Evolutionary conservation across 371 early-diverging fungal genomes (phyloP).

Genomic region (Mortierella sp.): DNA sequence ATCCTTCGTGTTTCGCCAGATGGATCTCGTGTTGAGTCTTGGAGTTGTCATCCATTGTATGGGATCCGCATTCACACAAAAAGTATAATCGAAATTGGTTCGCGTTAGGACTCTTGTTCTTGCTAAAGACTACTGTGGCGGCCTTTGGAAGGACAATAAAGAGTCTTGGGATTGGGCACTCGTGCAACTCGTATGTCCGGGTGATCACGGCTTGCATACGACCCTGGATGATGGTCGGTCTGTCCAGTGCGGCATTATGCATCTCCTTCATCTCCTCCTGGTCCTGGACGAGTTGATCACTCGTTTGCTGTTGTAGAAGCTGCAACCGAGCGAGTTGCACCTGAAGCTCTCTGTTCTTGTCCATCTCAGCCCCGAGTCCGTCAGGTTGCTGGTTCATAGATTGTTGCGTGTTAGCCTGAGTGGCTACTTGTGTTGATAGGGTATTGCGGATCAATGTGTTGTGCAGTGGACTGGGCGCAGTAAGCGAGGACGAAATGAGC

Average conservation of each 20-base stretch:
- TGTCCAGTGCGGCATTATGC: not conserved
- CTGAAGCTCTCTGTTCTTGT: too few relatives aligned
- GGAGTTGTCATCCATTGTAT: slow-evolving; percentile 2
- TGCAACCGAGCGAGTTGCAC: too few relatives aligned
- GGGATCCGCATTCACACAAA: slow-evolving; percentile 23
- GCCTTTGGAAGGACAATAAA: slow-evolving; percentile 18
- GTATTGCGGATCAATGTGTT: too few relatives aligned
- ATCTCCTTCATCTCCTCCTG: too few relatives aligned
- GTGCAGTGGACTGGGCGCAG: too few relatives aligned
- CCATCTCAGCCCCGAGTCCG: too few relatives aligned
- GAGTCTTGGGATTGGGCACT: slow-evolving; percentile 17
- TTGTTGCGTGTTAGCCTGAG: too few relatives aligned
- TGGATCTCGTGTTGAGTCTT: slow-evolving; percentile 16
- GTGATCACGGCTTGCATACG: slow-evolving; percentile 2
- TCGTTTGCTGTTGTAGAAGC: too few relatives aligned
- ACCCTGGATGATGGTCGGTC: not conserved
- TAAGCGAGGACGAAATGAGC: too few relatives aligned
- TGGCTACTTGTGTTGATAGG: too few relatives aligned
- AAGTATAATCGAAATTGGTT: slow-evolving; percentile 12
- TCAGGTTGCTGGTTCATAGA: too few relatives aligned
- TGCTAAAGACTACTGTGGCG: not conserved
- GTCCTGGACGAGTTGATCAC: too few relatives aligned
- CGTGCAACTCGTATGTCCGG: slow-evolving; percentile 17
- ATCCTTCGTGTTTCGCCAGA: slow-evolving; percentile 13
- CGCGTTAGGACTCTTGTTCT: not conserved